Evolutionary conservation across 2,329 filamentous ascomycete genomes (phyloP).

Genomic region (Aspergillus quadrilineatus): DNA sequence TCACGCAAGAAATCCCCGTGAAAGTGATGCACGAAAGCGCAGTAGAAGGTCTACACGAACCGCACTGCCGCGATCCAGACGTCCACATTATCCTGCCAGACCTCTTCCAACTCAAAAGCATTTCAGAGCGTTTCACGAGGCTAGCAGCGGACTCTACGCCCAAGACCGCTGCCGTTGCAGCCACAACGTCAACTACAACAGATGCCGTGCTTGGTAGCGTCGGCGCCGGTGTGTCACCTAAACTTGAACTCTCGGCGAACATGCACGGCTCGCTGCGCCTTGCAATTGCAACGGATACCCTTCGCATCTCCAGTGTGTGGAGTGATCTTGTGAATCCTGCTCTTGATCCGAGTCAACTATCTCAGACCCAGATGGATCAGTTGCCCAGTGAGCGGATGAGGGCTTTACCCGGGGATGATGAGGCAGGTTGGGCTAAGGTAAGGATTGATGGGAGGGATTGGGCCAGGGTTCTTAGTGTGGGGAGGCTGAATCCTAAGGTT

Average conservation of each 20-base stretch:
- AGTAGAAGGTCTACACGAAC: conserved; percentile 93
- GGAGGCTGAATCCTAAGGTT: conserved; percentile 81
- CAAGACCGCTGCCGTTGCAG: neutral
- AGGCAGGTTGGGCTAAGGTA: conserved; percentile 83
- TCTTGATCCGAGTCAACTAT: conserved; percentile 74
- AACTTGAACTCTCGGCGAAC: conserved; percentile 85
- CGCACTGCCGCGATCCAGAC: conserved; percentile 83
- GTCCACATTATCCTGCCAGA: conserved; percentile 90
- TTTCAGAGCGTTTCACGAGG: conserved; percentile 93
- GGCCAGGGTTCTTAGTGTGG: conserved; percentile 90
- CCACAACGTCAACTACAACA: conserved; percentile 17
- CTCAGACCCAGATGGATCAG: conserved; percentile 63
- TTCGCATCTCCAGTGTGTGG: conserved; percentile 85
- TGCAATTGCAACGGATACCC: conserved; percentile 75
- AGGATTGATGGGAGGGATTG: conserved; percentile 91
- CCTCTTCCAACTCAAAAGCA: conserved; percentile 83
- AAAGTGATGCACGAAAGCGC: conserved; percentile 78
- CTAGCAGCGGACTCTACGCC: conserved; percentile 45
- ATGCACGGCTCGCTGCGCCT: conserved; percentile 87
- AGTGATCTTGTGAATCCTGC: conserved; percentile 81
- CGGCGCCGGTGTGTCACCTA: conserved; percentile 46
- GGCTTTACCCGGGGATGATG: conserved; percentile 63
- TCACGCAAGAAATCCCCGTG: conserved; percentile 95
- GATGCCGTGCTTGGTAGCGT: conserved; percentile 15
- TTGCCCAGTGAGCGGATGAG: conserved; percentile 81